Base-by-base conservation (phyloP, 257 asterid genomes). In the Ilex aquifolium region DNA sequence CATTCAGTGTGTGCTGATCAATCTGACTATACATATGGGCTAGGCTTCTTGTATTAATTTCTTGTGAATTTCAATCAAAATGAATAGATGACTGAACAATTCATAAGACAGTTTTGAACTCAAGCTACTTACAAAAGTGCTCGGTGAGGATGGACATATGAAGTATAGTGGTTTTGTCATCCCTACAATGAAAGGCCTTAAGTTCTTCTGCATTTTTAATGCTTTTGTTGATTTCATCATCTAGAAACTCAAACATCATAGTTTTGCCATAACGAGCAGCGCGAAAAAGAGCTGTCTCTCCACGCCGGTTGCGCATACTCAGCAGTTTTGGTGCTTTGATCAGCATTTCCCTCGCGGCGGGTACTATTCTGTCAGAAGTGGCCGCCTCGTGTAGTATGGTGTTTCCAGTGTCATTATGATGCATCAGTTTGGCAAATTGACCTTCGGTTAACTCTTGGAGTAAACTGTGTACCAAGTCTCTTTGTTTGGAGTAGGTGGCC, bases 401-500 rank as follows among this genome's bases (percentile, higher is more conserved):
- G 62, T 61, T 14, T 2, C 46, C 66, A 31, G 32, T 27, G 8
- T 51, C 61, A 36, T 59, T 53, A 3, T 53, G 27, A 4, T 21
- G 57, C 67, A 8, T 39, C 31, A 61, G 66, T 42, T 48, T 49
- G 50, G 52, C 14, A 15, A 4, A 36, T 3, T 10, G 56, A 2
- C 10, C 0, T 61, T 60, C 16, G 14, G 60, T 32, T 60, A 68
- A 21, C 44, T 36, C 15, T 60, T 61, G 12, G 36, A 61, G 62
- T 11, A 63, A 42, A 32, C 8, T 36, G 8, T 5, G 15, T 60
- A 40, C 67, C 67, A 68, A 55, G 42, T 30, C 46, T 61, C 3
- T 61, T 68, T 61, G 67, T 44, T 60, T 68, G 6, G 72, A 68
- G 57, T 68, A 68, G 54, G 62, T 16, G 32, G 67, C 72, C 61